Evolutionary conservation across 2,329 filamentous ascomycete species (phyloP), one percentile per base, ranked within the genome.

Genomic region (Exophiala dermatitidis): DNA sequence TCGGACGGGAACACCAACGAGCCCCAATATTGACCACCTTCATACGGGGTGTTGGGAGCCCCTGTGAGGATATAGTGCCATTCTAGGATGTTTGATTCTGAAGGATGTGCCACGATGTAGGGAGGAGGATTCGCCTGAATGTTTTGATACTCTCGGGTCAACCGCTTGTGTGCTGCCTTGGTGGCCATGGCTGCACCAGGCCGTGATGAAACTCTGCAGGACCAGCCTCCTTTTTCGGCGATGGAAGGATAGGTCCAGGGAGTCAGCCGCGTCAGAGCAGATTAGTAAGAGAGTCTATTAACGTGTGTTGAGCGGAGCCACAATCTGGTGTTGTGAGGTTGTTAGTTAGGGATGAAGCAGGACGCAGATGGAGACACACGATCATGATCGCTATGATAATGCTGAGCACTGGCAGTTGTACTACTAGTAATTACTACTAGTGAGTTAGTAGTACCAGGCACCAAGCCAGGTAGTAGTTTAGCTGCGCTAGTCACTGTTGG

Each of bases 21-120:
- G 45, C 93, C 93, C 93, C 93, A 98, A 76, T 97, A 98, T 71
- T 98, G 93, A 43, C 93, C 93, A 66, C 85, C 84, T 65, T 94
- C 83, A 69, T 98, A 98, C 1, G 93, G 91, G 0, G 93, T 98
- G 56, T 90, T 82, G 3, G 94, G 90, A 33, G 93, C 91, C 1
- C 93, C 93, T 36, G 90, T 96, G 87, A 65, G 33, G 47, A 42
- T 48, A 47, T 56, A 49, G 58, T 58, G 50, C 55, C 56, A 63
- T 85, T 96, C 90, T 45, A 96, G 80, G 61, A 95, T 95, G 69
- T 95, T 95, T 40, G 81, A 80, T 61, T 95, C 90, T 37, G 89
- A 94, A 7, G 90, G 90, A 67, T 95, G 90, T 9, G 90, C 90
- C 47, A 82, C 78, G 64, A 95, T 95, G 73, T 88, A 95, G 49